phyloP scores from a whole-genome alignment of 1,139 yeast genomes.

The Pneumocystis wakefieldiae region DNA sequence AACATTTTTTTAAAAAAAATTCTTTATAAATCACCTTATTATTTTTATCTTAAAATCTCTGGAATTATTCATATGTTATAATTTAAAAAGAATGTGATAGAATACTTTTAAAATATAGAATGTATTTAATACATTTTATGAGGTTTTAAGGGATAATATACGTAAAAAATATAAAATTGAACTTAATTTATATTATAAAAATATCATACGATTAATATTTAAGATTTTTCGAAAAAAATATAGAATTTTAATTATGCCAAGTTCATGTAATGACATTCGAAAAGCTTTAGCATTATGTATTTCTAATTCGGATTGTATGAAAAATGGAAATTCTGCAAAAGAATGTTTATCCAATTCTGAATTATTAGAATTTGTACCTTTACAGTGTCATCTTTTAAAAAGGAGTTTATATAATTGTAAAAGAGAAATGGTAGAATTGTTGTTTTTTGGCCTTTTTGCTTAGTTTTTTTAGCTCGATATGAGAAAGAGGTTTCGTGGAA shows the following conservation, averaged over 20 bases:
- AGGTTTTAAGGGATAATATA: not conserved
- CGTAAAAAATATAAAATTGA: not conserved
- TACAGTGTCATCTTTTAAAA: constrained; percentile 42
- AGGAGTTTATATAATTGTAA: constrained; percentile 9
- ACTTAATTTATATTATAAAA: too few relatives aligned
- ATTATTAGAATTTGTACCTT: constrained; percentile 63
- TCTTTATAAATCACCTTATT: too few relatives aligned
- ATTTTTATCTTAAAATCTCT: too few relatives aligned
- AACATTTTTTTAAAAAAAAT: too few relatives aligned
- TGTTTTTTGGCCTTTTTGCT: not conserved
- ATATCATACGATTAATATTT: not conserved
- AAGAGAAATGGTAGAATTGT: constrained; percentile 31
- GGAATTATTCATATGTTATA: too few relatives aligned
- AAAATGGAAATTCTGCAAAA: constrained; percentile 59
- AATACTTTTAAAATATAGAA: too few relatives aligned
- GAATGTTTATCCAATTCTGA: constrained; percentile 75
- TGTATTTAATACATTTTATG: not conserved
- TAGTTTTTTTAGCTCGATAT: constrained; percentile 45
- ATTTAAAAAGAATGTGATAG: too few relatives aligned
- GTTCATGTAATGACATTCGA: constrained; percentile 6
- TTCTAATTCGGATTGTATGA: constrained; percentile 10
- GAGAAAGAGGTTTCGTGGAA: constrained; percentile 80
- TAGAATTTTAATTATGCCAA: not conserved
- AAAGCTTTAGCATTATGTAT: constrained; percentile 9
- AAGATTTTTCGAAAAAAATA: not conserved